phyloP scores from a whole-genome alignment of 2,329 filamentous ascomycete genomes.

The Paradendryphiella salina region DNA sequence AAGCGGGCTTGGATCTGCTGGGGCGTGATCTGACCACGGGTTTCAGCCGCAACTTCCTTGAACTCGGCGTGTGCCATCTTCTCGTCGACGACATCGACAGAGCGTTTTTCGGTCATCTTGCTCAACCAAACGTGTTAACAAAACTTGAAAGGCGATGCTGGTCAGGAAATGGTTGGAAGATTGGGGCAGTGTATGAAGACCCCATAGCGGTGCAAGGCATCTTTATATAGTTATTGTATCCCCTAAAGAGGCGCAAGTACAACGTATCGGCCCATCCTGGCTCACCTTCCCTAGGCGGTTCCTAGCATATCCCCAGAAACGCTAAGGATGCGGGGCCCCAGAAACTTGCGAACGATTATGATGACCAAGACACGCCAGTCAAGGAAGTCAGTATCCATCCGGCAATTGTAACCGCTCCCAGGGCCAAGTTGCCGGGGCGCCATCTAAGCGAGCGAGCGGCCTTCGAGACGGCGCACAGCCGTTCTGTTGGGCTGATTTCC shows the following conservation, averaged over 20 bases:
- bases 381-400: not conserved
- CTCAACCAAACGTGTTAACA: not conserved
- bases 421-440: not conserved
- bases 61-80: slow-evolving; percentile 22
- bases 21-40: slow-evolving; percentile 26
- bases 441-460: not conserved
- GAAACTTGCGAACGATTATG: slow-evolving; percentile 15
- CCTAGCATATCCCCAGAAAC: not conserved
- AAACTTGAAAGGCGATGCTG: not conserved
- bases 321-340: slow-evolving; percentile 26
- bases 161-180: not conserved
- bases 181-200: not conserved
- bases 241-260: not conserved
- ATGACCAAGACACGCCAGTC: slow-evolving; percentile 7
- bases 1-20: slow-evolving; percentile 36
- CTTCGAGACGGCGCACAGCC: not conserved
- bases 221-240: not conserved
- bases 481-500: not conserved
- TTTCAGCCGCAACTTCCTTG: slow-evolving; percentile 18
- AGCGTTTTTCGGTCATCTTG: slow-evolving; percentile 18
- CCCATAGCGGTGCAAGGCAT: not conserved
- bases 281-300: not conserved
- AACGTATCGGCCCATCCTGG: not conserved
- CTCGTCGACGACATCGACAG: slow-evolving; percentile 6
- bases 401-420: not conserved